A percentile compares a stretch with the other conserved stretches of the same genome.
Conservation (phyloP, 148 eudicot genomes). For the Polygonum aviculare region DNA sequence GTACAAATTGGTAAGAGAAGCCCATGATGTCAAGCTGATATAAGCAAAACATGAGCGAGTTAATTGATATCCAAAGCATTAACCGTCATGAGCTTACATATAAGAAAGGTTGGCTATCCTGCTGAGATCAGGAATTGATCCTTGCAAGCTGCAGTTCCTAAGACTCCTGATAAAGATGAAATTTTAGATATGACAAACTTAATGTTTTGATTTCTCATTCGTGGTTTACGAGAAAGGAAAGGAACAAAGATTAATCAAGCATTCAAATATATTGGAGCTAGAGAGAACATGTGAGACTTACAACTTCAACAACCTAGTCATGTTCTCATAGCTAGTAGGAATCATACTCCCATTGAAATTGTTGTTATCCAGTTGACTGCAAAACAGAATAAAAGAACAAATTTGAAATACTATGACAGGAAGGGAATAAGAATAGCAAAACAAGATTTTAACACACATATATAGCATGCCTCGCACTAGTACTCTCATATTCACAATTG, state of each 20-base stretch:
- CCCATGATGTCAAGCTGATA: neutral
- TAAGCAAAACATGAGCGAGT: neutral
- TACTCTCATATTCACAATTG: neutral
- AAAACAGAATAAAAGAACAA: neutral
- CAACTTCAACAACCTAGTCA: constrained; percentile 36
- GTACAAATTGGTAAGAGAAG: neutral
- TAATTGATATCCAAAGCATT: neutral
- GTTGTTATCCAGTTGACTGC: constrained; percentile 69
- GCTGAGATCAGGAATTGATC: constrained; percentile 75
- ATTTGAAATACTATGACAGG: neutral
- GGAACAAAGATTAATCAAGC: neutral
- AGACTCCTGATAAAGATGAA: constrained; percentile 56
- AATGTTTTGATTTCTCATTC: neutral
- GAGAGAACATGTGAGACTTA: constrained; percentile 16
- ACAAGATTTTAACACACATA: neutral
- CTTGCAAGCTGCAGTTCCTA: constrained; percentile 74
- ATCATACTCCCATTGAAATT: constrained; percentile 31
- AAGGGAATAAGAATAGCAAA: neutral
- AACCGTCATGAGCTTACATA: constrained; percentile 41
- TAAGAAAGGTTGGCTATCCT: constrained; percentile 46
- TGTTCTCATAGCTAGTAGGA: constrained; percentile 43
- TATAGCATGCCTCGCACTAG: neutral
- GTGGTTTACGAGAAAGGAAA: neutral
- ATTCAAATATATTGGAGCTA: neutral
- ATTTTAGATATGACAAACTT: neutral